Evolutionary conservation across 2,329 filamentous ascomycete species (phyloP).

Genomic region (Pyricularia sp.): DNA sequence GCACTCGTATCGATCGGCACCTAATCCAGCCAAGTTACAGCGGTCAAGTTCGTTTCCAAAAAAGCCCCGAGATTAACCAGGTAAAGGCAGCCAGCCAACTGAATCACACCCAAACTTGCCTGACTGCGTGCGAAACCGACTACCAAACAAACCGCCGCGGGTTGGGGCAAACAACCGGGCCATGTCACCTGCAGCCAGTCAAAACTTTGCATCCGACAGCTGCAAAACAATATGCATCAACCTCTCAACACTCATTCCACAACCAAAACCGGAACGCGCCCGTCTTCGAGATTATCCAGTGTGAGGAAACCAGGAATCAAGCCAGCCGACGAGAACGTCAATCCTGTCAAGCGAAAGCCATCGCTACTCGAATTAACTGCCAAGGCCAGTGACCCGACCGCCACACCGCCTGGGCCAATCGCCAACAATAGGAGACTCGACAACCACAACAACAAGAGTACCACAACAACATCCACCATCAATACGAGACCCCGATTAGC

Average conservation of each 20-base stretch:
- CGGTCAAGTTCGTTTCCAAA: neutral
- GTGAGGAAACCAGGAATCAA: neutral
- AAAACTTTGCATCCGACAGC: conserved; percentile 2
- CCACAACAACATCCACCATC: neutral
- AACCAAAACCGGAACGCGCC: conserved; percentile 3
- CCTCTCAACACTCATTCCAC: conserved; percentile 3
- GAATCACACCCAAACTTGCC: neutral
- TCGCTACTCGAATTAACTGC: conserved; percentile 1
- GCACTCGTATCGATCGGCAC: neutral
- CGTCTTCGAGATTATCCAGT: neutral
- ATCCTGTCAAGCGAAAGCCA: conserved; percentile 1
- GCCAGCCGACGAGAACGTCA: conserved; percentile 1
- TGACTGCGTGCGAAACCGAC: neutral
- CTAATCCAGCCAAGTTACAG: neutral
- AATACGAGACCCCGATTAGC: neutral
- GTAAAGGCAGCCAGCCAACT: neutral
- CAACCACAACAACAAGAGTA: conserved; percentile 14
- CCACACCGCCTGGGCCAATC: conserved; percentile 1
- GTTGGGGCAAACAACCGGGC: conserved; percentile 1
- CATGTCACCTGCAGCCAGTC: conserved; percentile 6
- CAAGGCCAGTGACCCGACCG: neutral
- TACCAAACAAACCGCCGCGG: neutral
- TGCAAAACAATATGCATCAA: conserved; percentile 8
- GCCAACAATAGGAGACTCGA: conserved; percentile 9
- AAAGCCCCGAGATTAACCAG: conserved; percentile 6